Base-by-base conservation (phyloP, 192 early-diverging fungal species). In the Linnemannia exigua region DNA sequence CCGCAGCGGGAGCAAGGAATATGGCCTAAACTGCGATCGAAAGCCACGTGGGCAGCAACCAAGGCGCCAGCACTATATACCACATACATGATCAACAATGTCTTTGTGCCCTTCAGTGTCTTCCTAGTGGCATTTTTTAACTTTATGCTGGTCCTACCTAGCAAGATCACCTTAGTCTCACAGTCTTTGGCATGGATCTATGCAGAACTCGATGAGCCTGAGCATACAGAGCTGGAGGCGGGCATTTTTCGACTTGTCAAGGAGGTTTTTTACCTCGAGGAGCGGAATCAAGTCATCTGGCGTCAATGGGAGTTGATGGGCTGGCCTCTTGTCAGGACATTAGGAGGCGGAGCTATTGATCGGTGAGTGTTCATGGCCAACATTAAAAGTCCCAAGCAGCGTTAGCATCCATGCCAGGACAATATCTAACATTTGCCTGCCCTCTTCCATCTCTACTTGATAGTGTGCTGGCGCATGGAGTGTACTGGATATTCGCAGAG, bases 241-340 rank as follows among this genome's bases (percentile, higher is more conserved):
- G 89, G 88, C 3, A 80, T 87, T 25, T 16, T 87, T 20, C 83
- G 70, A 36, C 61, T 81, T 25, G 77, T 88, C 15, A 54, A 89
- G 1, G 87, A 82, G 38, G 71, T 88, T 25, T 82, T 88, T 15
- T 89, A 84, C 50, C 67, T 82, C 15, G 87, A 90, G 28, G 88
- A 91, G 58, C 81, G 88, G 19, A 84, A 83, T 28, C 86, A 79
- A 12, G 85, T 91, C 20, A 67, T 90, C 17, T 78, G 86, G 48
- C 87, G 89, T 71, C 87, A 76, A 7, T 91, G 90, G 90, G 81
- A 89, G 58, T 87, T 89, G 77, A 81, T 90, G 67, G 88, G 89
- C 12, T 89, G 89, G 88, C 90, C 90, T 2, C 51, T 91, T 5
- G 70, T 90, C 36, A 69, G 90, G 37, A 84, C 89, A 2, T 70